Evolutionary conservation across 2,329 filamentous ascomycete species (phyloP).

Genomic region (Paraconiothyrium sp.): DNA sequence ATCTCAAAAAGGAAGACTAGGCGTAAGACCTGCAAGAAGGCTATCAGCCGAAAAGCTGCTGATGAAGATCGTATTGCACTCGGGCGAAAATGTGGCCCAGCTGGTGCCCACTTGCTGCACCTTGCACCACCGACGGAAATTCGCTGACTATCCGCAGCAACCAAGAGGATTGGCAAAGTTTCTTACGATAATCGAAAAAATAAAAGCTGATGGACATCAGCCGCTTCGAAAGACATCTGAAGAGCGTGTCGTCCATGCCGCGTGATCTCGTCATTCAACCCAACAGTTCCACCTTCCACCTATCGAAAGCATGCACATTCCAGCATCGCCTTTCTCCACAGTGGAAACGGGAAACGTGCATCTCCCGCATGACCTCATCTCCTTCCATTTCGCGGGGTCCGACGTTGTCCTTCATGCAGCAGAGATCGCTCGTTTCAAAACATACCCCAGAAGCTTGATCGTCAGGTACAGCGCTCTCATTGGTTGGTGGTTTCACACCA

Average conservation of each 20-base stretch:
- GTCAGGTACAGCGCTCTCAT: constrained; percentile 13
- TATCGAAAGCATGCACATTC: background rate
- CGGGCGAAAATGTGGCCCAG: background rate
- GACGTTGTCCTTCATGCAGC: constrained; percentile 3
- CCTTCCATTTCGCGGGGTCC: constrained; percentile 3
- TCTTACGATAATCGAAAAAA: too few relatives aligned
- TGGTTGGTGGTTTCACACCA: background rate
- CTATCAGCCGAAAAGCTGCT: background rate
- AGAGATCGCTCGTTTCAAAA: constrained; percentile 18
- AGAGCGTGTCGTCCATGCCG: background rate
- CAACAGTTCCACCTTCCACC: background rate
- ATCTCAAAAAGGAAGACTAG: constrained; percentile 10
- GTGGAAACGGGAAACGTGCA: background rate
- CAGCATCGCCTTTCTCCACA: background rate
- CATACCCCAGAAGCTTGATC: constrained; percentile 12
- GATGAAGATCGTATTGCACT: background rate
- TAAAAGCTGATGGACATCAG: too few relatives aligned
- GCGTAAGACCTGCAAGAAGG: too few relatives aligned
- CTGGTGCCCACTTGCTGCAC: background rate
- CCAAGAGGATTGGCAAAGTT: too few relatives aligned
- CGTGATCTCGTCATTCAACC: background rate
- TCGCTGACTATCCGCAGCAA: background rate
- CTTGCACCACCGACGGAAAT: background rate
- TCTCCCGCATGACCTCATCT: constrained; percentile 15
- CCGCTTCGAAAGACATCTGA: background rate